Evolutionary conservation across 2,329 filamentous ascomycete species (phyloP), one percentile per base, ranked within the genome.

Genomic region (Dactylellina sp.): DNA sequence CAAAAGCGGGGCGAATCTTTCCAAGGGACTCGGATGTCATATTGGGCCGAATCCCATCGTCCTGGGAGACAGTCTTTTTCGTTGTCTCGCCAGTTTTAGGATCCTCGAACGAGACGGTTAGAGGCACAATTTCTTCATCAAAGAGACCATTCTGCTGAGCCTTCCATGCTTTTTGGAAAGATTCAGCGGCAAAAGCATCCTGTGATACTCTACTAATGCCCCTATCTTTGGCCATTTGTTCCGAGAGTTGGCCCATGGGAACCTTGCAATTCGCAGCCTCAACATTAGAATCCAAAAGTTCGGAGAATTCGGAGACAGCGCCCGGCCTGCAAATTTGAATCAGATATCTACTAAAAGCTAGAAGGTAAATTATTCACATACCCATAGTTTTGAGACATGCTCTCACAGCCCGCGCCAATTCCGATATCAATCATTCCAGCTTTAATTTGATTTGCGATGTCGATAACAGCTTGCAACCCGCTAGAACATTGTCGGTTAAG

Each of bases 261-360:
- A 98, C 94, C 84, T 96, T 97, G 89, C 95, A 99, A 86, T 97
- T 96, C 79, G 91, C 91, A 22, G 93, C 87, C 80, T 95, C 90
- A 76, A 88, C 86, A 84, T 94, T 87, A 79, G 84, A 87, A 80
- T 97, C 91, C 76, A 98, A 88, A 60, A 92, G 86, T 55, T 96
- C 92, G 28, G 91, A 95, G 86, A 98, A 97, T 83, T 98, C 95
- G 75, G 89, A 88, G 14, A 98, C 94, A 75, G 95, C 95, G 47
- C 85, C 85, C 22, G 94, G 93, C 35, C 89, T 91, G 77, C 63
- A 53, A 42, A 9, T 46, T 35, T 49, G 1, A 56, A 49, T 61
- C 46, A 53, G n/a, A 25, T 25, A 61, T 0, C 49, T 22, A 40
- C 22, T 47, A 7, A 32, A 12, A 25, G 20, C 16, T 12, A 9